These are phyloP conservation scores for Annulohypoxylon stygium DNA, from an alignment of 495 filamentous ascomycete species.

Conservation along the genomic window DNA sequence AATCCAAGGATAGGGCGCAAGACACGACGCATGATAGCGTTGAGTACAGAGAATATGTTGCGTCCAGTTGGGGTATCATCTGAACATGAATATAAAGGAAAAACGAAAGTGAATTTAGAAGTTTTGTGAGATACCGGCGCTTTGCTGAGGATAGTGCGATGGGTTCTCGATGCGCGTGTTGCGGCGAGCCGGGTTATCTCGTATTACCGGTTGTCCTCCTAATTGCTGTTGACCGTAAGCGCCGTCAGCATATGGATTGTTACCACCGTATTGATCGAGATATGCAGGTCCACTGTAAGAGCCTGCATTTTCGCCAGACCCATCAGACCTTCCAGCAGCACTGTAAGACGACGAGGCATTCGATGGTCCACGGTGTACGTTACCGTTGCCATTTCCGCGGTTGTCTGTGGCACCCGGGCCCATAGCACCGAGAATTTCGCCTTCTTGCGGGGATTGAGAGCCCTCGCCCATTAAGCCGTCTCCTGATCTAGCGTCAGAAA, in stretches of 20 bases:
- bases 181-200: slow-evolving; percentile 90
- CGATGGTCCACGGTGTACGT: slow-evolving; percentile 89
- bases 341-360: slow-evolving; percentile 98
- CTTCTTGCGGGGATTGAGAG: slow-evolving; percentile 72
- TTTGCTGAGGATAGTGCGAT: slow-evolving; percentile 86
- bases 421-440: slow-evolving; percentile 76
- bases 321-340: slow-evolving; percentile 82
- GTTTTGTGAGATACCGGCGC: slow-evolving; percentile 97
- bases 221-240: slow-evolving; percentile 52
- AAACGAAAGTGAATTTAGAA: slow-evolving; percentile 69
- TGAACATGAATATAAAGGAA: slow-evolving; percentile 31
- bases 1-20: slow-evolving; percentile 33
- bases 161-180: slow-evolving; percentile 96
- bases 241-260: slow-evolving; percentile 60
- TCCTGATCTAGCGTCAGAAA: slow-evolving; percentile 79
- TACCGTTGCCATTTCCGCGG: slow-evolving; percentile 58
- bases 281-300: slow-evolving; percentile 63
- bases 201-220: slow-evolving; percentile 81
- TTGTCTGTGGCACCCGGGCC: slow-evolving; percentile 77
- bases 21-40: slow-evolving; percentile 34
- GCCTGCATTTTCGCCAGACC: slow-evolving; percentile 76
- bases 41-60: slow-evolving; percentile 30
- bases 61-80: slow-evolving; percentile 47
- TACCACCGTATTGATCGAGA: slow-evolving; percentile 67
- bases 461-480: slow-evolving; percentile 73